Evolutionary conservation across 345 rosid species (phyloP).

Genomic region (Eucalyptus curtisii): DNA sequence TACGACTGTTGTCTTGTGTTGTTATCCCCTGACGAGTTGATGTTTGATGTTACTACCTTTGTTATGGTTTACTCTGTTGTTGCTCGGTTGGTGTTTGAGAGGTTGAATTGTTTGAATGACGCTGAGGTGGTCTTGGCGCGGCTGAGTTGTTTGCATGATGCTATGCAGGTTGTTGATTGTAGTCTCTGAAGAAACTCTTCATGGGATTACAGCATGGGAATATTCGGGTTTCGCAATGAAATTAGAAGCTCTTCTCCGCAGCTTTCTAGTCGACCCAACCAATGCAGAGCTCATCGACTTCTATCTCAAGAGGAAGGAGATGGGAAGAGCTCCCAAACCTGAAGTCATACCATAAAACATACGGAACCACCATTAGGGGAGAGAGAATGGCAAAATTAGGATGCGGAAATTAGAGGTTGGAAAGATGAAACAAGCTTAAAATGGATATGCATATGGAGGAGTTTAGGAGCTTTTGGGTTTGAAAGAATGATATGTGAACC

Average conservation of each 20-base stretch:
- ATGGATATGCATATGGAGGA: background rate
- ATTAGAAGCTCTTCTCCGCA: background rate
- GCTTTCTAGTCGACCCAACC: background rate
- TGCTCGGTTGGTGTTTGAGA: background rate
- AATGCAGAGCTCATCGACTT: background rate
- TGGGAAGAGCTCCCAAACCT: background rate
- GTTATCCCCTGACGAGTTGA: background rate
- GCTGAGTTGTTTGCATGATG: background rate
- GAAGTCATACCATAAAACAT: no score
- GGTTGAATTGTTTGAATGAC: background rate
- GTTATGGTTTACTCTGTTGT: background rate
- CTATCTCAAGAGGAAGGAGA: background rate
- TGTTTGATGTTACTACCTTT: background rate
- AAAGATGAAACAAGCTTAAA: no score
- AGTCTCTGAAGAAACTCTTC: background rate
- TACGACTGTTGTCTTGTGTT: no score
- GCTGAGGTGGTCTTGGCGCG: accelerated
- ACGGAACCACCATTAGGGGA: background rate
- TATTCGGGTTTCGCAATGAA: accelerated
- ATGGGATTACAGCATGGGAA: background rate
- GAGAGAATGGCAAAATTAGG: no score
- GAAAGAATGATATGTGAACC: no score
- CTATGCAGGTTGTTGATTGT: background rate
- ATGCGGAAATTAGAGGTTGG: background rate
- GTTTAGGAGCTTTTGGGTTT: no score